Evolutionary conservation across 345 rosid species (phyloP), one percentile per base, ranked within the genome.

Genomic region (Cardamine resedifolia): DNA sequence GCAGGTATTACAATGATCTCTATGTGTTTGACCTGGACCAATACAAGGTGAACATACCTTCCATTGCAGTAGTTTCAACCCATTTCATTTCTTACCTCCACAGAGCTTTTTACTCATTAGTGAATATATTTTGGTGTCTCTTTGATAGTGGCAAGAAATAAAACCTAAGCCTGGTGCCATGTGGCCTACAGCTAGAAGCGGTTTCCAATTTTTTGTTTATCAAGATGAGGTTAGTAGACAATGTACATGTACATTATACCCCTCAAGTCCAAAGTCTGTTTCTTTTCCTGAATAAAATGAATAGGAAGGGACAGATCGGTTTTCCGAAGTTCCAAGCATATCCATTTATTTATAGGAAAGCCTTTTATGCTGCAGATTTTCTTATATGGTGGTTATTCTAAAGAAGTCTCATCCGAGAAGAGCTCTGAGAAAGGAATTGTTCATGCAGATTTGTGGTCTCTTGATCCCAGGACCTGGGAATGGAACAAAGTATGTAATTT

Each of bases 391-490:
- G 97, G 97, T 66, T 94, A 94, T 73, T 91, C 92, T 23, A 94
- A 94, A 78, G 98, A 89, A 80, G 86, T 91, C 71, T 84, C 91
- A 74, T 76, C 97, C 7, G 97, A 89, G 72, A 91, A 91, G 80
- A 83, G 59, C 79, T 85, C 96, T 33, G 98, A 91, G 84, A 94
- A 87, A 82, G 98, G 98, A 72, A 76, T 75, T 77, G 88, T 94
- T 76, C 98, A 94, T 56, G 78, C 97, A 66, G 98, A 94, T 77
- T 77, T 94, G 89, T 94, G 97, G 96, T 89, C 95, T 24, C 96
- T 94, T 68, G 98, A 94, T 81, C 98, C 98, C 56, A 85, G 86
- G 87, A 89, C 92, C 38, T 94, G 98, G 98, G 97, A 94, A 78
- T 94, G 98, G 98, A 94, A 82, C 83, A 94, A 94, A 95, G 98